A percentile compares a stretch with the other conserved stretches of the same genome.
phyloP scores from a whole-genome alignment of 208 protist species.

The Acanthamoeba triangularis region DNA sequence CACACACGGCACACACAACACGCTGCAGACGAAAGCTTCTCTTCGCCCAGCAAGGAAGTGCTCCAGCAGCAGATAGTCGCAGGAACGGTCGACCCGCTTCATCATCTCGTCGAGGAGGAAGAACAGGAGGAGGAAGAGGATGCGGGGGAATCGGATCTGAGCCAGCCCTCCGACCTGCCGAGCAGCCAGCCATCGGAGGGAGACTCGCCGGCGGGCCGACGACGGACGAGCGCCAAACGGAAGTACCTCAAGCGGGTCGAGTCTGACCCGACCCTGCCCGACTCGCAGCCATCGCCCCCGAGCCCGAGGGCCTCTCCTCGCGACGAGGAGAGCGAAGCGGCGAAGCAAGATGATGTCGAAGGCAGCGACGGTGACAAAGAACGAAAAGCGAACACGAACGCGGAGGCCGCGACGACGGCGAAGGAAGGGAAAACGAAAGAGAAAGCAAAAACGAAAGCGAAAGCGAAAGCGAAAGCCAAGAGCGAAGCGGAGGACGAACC shows the following conservation, averaged over 20 bases:
- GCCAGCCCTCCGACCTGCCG: neutral
- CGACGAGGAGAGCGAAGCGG: too few relatives aligned
- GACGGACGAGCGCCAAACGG: neutral
- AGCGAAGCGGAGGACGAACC: neutral
- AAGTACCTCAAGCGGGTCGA: neutral
- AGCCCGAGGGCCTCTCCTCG: too few relatives aligned
- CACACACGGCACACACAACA: too few relatives aligned
- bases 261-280: neutral
- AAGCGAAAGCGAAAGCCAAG: neutral
- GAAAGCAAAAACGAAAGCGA: neutral
- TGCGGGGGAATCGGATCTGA: neutral
- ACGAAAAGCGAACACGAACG: too few relatives aligned
- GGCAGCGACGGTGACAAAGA: too few relatives aligned
- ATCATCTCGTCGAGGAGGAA: neutral
- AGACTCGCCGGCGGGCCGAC: neutral
- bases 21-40: too few relatives aligned
- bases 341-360: too few relatives aligned
- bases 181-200: too few relatives aligned
- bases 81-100: neutral
- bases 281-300: neutral
- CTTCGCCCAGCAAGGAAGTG: too few relatives aligned
- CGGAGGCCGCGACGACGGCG: too few relatives aligned
- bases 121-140: neutral
- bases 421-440: neutral
- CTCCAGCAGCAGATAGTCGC: too few relatives aligned